Conservation (phyloP, 345 rosid species). For the Syzygium grande region DNA sequence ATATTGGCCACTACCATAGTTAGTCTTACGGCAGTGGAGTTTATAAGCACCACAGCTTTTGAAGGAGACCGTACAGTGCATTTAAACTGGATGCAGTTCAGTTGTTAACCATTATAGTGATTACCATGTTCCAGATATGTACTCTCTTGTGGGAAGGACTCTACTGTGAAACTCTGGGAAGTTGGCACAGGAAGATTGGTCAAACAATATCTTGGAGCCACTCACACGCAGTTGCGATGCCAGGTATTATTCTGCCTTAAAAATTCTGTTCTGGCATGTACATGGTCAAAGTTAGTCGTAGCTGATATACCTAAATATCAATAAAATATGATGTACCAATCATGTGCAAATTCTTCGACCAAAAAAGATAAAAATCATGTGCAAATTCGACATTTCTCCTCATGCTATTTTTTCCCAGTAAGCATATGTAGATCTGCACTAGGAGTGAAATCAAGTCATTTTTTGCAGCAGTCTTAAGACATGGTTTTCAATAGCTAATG, state of each 20-base stretch:
- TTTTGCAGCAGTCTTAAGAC: not conserved
- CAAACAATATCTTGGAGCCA: conserved; percentile 68
- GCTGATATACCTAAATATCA: not conserved
- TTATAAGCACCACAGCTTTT: not conserved
- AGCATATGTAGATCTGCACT: not conserved
- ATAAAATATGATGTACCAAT: not conserved
- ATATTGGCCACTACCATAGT: not conserved
- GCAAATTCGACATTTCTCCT: not conserved
- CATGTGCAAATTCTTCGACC: no score
- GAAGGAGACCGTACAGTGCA: not conserved
- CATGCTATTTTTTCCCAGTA: not conserved
- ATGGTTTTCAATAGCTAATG: not conserved
- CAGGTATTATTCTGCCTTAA: conserved; percentile 39
- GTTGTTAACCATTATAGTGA: not conserved
- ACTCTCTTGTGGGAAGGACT: conserved; percentile 80
- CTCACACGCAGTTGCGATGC: conserved; percentile 47
- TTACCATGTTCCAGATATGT: conserved; percentile 42
- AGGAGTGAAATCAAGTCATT: not conserved
- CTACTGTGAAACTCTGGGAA: conserved; percentile 75
- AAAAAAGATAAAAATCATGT: no score
- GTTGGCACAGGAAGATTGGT: conserved; percentile 67
- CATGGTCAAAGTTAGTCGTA: not conserved
- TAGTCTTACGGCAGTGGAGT: not conserved
- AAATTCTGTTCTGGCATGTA: not conserved
- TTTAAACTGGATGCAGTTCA: not conserved